Evolutionary conservation across 345 rosid species (phyloP).

Genomic region (Pistacia vera): DNA sequence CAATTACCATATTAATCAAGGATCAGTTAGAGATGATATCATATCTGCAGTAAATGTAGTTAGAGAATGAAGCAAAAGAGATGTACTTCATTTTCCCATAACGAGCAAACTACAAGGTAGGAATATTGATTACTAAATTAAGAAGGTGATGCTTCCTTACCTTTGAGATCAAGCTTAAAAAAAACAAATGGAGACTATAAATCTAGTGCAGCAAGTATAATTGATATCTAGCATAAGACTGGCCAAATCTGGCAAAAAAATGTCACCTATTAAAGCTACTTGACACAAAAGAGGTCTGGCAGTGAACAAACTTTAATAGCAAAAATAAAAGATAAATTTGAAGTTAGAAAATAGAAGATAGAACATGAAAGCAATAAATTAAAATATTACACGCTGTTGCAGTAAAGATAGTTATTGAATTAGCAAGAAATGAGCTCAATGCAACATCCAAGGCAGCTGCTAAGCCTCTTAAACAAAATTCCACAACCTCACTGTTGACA

Average conservation of each 20-base stretch:
- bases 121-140: background rate
- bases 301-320: background rate
- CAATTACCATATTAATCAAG: background rate
- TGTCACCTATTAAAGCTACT: background rate
- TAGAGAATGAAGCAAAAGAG: background rate
- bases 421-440: background rate
- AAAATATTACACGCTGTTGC: background rate
- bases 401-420: background rate
- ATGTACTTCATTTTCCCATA: background rate
- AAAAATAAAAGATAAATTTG: background rate
- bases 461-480: background rate
- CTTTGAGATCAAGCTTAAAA: background rate
- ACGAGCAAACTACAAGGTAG: background rate
- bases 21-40: background rate
- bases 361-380: background rate
- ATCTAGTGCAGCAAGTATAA: background rate
- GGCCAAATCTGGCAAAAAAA: background rate
- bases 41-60: background rate
- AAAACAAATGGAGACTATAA: too few species aligned
- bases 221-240: background rate
- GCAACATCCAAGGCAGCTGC: background rate
- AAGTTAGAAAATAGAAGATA: background rate
- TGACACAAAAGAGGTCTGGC: background rate
- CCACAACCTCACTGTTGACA: background rate
- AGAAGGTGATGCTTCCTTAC: background rate